Evolutionary conservation across 768 basidiomycete genomes (phyloP), one percentile per base, ranked within the genome.

Genomic region (Kwoniella newhampshirensis): DNA sequence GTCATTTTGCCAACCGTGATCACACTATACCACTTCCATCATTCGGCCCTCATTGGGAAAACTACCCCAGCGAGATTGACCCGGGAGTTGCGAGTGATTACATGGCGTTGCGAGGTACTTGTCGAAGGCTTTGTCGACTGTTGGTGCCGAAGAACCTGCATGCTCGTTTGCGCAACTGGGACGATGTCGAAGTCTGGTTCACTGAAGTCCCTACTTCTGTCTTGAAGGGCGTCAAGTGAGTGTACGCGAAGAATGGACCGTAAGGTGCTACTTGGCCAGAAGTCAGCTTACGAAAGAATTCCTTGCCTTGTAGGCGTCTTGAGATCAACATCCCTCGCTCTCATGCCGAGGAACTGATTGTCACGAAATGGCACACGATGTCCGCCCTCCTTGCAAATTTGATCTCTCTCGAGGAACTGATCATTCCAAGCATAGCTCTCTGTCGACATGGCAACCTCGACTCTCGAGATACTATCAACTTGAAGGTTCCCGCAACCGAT

Each of bases 1-100:
- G 25, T 13, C 40, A 49, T 28, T 50, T 42, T 28, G 7, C 36
- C 2, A 37, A 57, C n/a, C 35, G 27, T 7, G 55, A 57, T 26
- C 27, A 49, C 20, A 23, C 20, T 6, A 35, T 57, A 20, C 47
- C 39, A 7, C 18, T 57, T 21, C 55, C 55, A 2, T 50, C 47
- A 6, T 50, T 50, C 28, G 40, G 28, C 5, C 55, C 55, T 30
- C 39, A 39, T 25, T 57, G 55, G 55, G 27, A 25, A 12, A 57
- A 57, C 41, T 49, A 48, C n/a, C 26, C n/a, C 5, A 3, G 6
- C 12, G 55, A 57, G 2, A 30, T 57, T 37, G 40, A 50, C 23
- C 40, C n/a, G 12, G 13, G 8, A 9, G 21, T 50, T 11, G 18
- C 44, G 3, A 17, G 26, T 5, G 55, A 57, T 28, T 57, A 57